Evolutionary conservation across 23 red algal species (phyloP), one percentile per base, ranked within the genome.

Genomic region (Pyropia yezoensis): DNA sequence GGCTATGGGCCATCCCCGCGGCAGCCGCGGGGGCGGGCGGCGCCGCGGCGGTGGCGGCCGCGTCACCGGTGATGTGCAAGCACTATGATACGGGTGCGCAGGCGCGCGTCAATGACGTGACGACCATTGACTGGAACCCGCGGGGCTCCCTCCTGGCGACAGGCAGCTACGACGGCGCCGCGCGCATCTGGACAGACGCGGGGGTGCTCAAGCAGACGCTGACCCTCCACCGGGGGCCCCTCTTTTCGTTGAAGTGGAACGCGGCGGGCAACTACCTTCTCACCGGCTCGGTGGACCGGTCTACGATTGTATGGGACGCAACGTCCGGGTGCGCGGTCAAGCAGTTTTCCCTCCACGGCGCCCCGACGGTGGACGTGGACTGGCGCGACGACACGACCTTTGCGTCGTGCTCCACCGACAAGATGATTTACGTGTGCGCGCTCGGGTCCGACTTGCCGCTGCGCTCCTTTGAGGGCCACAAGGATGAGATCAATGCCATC

Each of bases 221-320:
- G 18, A 73, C 61, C 23, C 14, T 33, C 28, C 94, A 98, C 71
- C 71, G 24, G n/a, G 94, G 82, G 7, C 94, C 94, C 27, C 51
- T 98, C 23, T 89, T 98, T 45, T 89, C 85, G 7, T 32, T 98
- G 4, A 90, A 98, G 70, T 98, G 94, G 94, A 98, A 91, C 66
- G 74, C 71, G 27, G 74, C 69, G 33, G 85, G 94, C 23, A 86
- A 85, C 54, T 80, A 82, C 50, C 51, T 98, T 12, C 58, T 87
- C 0, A 86, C 73, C 52, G 85, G 84, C 19, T 80, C 73, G n/a
- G 87, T 98, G 7, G 94, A 98, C 67, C 64, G 88, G 49, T 83
- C 74, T 12, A 83, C 79, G 3, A 73, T 80, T 14, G 76, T 98
- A 23, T 98, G 88, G 82, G 69, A 90, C 27, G 85, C 70, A 9